Evolutionary conservation across 768 basidiomycete genomes (phyloP).

Genomic region (Lactifluus hygrophoroides): DNA sequence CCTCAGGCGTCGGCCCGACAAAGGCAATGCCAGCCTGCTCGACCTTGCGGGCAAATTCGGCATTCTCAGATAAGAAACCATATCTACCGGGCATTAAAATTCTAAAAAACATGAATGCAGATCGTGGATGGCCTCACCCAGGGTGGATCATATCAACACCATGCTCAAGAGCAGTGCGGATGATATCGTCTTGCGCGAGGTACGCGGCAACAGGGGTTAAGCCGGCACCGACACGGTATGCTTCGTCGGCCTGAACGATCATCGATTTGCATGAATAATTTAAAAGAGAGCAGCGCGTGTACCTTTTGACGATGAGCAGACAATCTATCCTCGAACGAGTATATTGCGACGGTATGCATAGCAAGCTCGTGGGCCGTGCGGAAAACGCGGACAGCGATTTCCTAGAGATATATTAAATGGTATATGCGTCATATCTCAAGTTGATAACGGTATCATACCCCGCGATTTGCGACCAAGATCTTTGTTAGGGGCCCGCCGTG

Average conservation of each 20-base stretch:
- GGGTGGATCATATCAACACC: conserved; percentile 99
- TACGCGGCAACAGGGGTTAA: conserved; percentile 95
- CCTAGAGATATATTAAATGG: conserved; percentile 36
- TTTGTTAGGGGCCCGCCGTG: conserved; percentile 85
- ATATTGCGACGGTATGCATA: conserved; percentile 99
- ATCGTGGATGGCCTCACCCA: conserved; percentile 44
- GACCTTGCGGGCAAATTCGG: conserved; percentile 93
- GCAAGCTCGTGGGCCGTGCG: conserved; percentile 96
- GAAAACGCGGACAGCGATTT: conserved; percentile 99
- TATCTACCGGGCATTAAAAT: conserved; percentile 49
- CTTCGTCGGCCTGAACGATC: conserved; percentile 77
- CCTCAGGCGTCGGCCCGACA: conserved; percentile 90
- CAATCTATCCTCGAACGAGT: conserved; percentile 93
- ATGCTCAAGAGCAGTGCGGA: conserved; percentile 92
- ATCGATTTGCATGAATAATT: background rate
- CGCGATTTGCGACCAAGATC: conserved; percentile 87
- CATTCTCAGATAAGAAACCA: conserved; percentile 97
- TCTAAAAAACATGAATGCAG: no score
- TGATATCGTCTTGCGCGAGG: conserved; percentile 96
- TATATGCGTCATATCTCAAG: background rate
- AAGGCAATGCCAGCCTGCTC: conserved; percentile 97
- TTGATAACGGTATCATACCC: conserved; percentile 44
- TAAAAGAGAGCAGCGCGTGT: background rate
- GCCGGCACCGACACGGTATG: conserved; percentile 96
- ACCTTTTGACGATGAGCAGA: conserved; percentile 98